Percentiles rank a stretch among this genome's conserved stretches.
phyloP scores from a whole-genome alignment of 306 rosid species.

The Castanea crenata region DNA sequence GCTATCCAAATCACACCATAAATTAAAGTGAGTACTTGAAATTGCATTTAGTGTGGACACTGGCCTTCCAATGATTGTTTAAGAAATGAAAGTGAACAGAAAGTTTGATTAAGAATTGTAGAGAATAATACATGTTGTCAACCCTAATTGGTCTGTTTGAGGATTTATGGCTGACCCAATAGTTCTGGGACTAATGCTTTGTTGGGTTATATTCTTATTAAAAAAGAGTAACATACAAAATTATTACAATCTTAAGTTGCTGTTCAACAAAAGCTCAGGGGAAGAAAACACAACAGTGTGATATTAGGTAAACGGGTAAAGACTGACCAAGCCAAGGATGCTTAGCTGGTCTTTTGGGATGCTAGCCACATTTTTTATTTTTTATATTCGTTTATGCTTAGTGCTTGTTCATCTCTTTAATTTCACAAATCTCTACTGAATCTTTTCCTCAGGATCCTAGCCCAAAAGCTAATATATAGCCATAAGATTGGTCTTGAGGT shows the following conservation, averaged over 20 bases:
- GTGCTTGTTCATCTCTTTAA: background rate
- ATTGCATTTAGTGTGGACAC: too few species aligned
- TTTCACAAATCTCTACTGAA: background rate
- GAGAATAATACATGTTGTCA: too few species aligned
- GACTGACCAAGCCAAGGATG: too few species aligned
- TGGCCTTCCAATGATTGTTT: too few species aligned
- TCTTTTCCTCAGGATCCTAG: background rate
- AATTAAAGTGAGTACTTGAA: too few species aligned
- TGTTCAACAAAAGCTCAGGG: background rate
- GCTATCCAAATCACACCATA: too few species aligned
- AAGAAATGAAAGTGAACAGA: background rate
- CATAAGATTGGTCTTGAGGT: background rate
- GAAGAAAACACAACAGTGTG: background rate
- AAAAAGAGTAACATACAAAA: background rate
- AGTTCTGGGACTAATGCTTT: background rate
- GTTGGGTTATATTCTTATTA: background rate
- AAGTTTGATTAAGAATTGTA: background rate
- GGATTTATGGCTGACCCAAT: too few species aligned
- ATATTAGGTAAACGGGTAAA: too few species aligned
- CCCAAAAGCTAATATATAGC: background rate
- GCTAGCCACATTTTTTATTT: background rate
- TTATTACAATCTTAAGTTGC: too few species aligned
- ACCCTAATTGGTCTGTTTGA: too few species aligned
- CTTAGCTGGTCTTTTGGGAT: too few species aligned
- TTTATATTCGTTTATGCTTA: background rate